Base-by-base conservation (phyloP, 2,329 filamentous ascomycete genomes). In the Ilyonectria sp. region DNA sequence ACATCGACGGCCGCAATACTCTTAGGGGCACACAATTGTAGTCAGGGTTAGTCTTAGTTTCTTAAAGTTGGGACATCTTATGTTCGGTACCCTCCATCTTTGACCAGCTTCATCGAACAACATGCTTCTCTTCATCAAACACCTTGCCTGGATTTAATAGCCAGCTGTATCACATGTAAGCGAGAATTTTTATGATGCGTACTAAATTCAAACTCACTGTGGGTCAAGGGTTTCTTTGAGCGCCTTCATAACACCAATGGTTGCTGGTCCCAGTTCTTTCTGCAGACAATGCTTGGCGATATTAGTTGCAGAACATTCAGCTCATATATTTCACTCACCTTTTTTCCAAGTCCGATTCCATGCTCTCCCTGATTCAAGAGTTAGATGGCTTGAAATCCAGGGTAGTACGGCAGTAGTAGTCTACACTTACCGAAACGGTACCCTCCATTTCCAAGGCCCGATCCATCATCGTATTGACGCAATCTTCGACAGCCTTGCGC, bases 381-480 rank as follows among this genome's bases (percentile, higher is more conserved):
- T 49, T 7, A 29, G 21, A 6, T 17, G 8, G 4, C 3, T 17
- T 17, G 3, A 26, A 26, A 17, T 9, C 21, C 5, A 2, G 3
- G 43, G 9, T 26, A 26, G 23, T 3, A 26, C 23, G 23, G 9
- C 21, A 19, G 21, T 26, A 13, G 5, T 11, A 7, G 5, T 26
- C 15, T 29, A 17, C n/a, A 3, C 47, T 50, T n/a, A 50, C 89
- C 0, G 90, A 92, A 0, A 90, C 89, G 0, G 91, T 93, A 7
- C 91, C 91, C 70, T 92, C 89, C 83, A 91, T 87, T 72, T 91
- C 89, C 33, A 93, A 86, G 0, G 91, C 91, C 62, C 87, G 83
- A 71, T 87, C 87, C 56, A 92, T 88, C 91, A 92, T 92, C 37
- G 85, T 80, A 64, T 91, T 86, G n/a, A 65, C 50, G 1, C 44